Percentiles rank a stretch among this genome's conserved stretches.
These are phyloP conservation scores for Paxillus involutus DNA, from an alignment of 768 basidiomycete genomes.

Conservation along the genomic window DNA sequence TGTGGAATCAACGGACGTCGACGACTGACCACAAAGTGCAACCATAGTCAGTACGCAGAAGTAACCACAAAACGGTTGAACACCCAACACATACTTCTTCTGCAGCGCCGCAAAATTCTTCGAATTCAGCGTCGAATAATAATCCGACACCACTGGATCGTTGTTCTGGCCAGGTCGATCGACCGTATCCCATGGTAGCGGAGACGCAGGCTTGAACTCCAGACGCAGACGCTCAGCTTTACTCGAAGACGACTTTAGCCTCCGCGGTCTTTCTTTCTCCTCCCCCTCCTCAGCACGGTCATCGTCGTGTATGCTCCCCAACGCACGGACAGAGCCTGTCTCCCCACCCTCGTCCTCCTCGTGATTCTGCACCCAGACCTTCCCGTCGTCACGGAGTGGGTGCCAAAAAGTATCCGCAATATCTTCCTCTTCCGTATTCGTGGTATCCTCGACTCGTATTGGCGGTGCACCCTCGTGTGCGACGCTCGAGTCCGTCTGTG, in stretches of 20 bases:
- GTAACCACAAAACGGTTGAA: neutral
- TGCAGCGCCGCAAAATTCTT: slow-evolving; percentile 45
- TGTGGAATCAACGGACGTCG: slow-evolving; percentile 61
- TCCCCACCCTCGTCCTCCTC: slow-evolving; percentile 13
- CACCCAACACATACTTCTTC: slow-evolving; percentile 38
- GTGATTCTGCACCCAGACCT: slow-evolving; percentile 8
- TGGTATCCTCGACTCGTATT: neutral
- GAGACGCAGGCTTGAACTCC: slow-evolving; percentile 50
- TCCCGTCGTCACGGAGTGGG: slow-evolving; percentile 16
- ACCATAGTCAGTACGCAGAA: slow-evolving; percentile 2
- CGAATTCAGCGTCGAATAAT: slow-evolving; percentile 44
- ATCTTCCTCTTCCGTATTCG: slow-evolving; percentile 21
- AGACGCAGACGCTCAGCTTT: slow-evolving; percentile 47
- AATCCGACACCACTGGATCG: slow-evolving; percentile 25
- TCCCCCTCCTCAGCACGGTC: slow-evolving; percentile 12
- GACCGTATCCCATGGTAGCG: slow-evolving; percentile 67
- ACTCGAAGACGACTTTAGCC: slow-evolving; percentile 21
- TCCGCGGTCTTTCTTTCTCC: slow-evolving; percentile 29
- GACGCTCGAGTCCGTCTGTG: slow-evolving; percentile 18
- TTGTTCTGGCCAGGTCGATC: slow-evolving; percentile 48
- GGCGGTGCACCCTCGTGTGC: neutral
- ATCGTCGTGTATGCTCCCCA: slow-evolving; percentile 10
- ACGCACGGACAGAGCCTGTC: slow-evolving; percentile 6
- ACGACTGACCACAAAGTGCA: slow-evolving; percentile 29
- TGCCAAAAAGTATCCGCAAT: slow-evolving; percentile 25